Conservation (phyloP, 106 monocot genomes). For the Amphibolis antarctica region DNA sequence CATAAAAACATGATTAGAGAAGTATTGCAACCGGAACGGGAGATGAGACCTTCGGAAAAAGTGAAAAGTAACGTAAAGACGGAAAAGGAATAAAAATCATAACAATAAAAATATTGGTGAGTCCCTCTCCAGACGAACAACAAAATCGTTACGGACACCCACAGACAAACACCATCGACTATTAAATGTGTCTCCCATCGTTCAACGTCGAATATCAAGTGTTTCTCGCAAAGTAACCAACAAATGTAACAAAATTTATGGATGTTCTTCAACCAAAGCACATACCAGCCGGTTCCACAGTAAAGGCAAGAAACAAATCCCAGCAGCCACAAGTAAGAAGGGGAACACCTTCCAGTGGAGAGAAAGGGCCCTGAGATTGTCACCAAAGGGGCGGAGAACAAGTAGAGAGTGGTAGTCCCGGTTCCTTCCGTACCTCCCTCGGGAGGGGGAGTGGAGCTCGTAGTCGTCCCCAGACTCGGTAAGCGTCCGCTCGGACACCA, state of each 20-base stretch:
- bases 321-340: slow-evolving; percentile 11
- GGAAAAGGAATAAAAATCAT: too few relatives aligned
- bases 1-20: background rate
- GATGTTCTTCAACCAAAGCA: background rate
- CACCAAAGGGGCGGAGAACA: too few relatives aligned
- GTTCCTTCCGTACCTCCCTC: slow-evolving; percentile 9
- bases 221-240: background rate
- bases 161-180: too few relatives aligned
- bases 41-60: too few relatives aligned
- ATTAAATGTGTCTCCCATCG: too few relatives aligned
- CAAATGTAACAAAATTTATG: background rate
- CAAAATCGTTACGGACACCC: too few relatives aligned
- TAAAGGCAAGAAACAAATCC: slow-evolving; percentile 30
- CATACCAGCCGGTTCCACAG: slow-evolving; percentile 55
- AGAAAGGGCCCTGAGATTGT: too few relatives aligned
- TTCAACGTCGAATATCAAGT: background rate
- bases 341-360: slow-evolving; percentile 2
- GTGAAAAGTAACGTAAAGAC: too few relatives aligned
- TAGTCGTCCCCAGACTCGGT: background rate
- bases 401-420: background rate
- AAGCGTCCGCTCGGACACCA: background rate
- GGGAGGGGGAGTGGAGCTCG: background rate
- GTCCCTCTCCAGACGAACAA: too few relatives aligned
- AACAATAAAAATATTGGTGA: too few relatives aligned
- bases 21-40: background rate